These are phyloP conservation scores for Wickerhamiella alocasiicola DNA, from an alignment of 805 yeast genomes.

Conservation along the genomic window DNA sequence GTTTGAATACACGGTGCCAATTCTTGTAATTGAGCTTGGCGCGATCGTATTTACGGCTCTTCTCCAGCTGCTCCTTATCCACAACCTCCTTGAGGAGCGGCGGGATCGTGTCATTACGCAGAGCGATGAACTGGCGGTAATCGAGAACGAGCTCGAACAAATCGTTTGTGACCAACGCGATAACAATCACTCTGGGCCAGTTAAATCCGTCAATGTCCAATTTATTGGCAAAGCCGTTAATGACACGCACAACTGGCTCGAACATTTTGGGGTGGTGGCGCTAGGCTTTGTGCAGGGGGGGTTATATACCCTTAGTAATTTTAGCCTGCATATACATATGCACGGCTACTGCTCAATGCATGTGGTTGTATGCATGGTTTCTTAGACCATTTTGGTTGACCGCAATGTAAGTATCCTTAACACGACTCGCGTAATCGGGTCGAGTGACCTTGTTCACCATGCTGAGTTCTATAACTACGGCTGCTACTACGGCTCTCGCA, in stretches of 20 bases:
- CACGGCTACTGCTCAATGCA: too few relatives aligned
- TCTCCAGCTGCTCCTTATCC: conserved; percentile 57
- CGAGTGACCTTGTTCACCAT: too few relatives aligned
- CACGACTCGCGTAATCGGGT: too few relatives aligned
- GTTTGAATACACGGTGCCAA: conserved; percentile 38
- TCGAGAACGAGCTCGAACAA: conserved; percentile 62
- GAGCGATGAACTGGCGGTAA: conserved; percentile 62
- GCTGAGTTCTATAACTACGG: too few relatives aligned
- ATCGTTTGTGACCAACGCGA: conserved; percentile 64
- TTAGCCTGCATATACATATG: too few relatives aligned
- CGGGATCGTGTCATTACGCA: conserved; percentile 44
- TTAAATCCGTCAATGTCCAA: conserved; percentile 58
- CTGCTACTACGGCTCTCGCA: too few relatives aligned
- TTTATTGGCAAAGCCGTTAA: conserved; percentile 31
- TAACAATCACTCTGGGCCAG: conserved; percentile 68
- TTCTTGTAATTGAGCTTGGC: conserved; percentile 66
- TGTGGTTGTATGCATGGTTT: too few relatives aligned
- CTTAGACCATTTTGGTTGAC: too few relatives aligned
- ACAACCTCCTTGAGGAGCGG: conserved; percentile 53
- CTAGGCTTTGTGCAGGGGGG: too few relatives aligned
- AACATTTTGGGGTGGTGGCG: not conserved
- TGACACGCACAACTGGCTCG: not conserved
- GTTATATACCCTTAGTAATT: too few relatives aligned
- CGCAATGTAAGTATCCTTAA: too few relatives aligned
- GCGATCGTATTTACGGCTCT: conserved; percentile 65